A percentile compares a stretch with the other conserved stretches of the same genome.
These are phyloP conservation scores for Parmelia sp. DNA, from an alignment of 495 filamentous ascomycete genomes.

Conservation along the genomic window DNA sequence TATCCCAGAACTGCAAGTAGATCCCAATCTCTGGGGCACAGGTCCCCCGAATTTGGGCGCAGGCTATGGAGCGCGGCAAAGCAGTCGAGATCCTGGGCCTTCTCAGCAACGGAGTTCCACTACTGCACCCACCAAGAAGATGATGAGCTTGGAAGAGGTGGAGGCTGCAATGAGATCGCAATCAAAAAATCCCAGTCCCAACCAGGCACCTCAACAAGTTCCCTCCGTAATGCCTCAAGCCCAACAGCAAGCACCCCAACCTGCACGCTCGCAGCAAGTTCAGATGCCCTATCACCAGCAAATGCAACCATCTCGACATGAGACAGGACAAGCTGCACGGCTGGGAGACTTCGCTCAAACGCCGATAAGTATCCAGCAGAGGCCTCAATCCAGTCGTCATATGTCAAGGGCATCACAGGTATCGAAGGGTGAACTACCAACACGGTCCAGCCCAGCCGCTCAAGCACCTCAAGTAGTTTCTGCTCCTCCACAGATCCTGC, in stretches of 20 bases:
- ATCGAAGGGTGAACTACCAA: constrained; percentile 37
- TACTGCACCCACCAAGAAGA: constrained; percentile 55
- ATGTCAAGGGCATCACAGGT: constrained; percentile 13
- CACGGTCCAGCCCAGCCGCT: constrained; percentile 32
- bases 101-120: constrained; percentile 23
- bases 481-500: constrained; percentile 28
- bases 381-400: constrained; percentile 14
- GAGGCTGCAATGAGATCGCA: constrained; percentile 85
- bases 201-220: constrained; percentile 28
- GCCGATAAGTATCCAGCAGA: constrained; percentile 13
- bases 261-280: constrained; percentile 1
- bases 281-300: constrained; percentile 4
- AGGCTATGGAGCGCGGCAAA: constrained; percentile 30
- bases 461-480: constrained; percentile 6
- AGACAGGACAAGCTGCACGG: not conserved
- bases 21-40: constrained; percentile 87
- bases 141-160: constrained; percentile 95
- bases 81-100: constrained; percentile 18
- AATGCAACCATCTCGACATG: not conserved
- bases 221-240: constrained; percentile 10
- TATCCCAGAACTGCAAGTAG: constrained; percentile 81
- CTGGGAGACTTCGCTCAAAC: constrained; percentile 1
- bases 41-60: constrained; percentile 51
- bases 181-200: constrained; percentile 41
- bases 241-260: constrained; percentile 24